Base-by-base conservation (phyloP, 768 basidiomycete genomes). In the Naganishia antarctica region DNA sequence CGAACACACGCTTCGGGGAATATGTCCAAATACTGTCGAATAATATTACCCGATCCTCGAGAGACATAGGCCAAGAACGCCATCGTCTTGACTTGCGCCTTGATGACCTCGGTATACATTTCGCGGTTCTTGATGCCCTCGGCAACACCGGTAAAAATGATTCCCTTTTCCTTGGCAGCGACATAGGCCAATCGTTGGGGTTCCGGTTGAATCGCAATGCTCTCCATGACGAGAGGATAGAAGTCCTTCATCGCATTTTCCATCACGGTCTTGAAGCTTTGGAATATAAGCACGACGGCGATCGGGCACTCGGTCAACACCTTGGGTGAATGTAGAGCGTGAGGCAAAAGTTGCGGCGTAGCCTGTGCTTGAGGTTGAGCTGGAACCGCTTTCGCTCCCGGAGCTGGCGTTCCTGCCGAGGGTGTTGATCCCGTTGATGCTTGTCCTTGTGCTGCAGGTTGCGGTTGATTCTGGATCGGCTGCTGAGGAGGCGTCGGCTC, bases 31-130 rank as follows among this genome's bases (percentile, higher is more conserved):
- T 91, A 89, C 2, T 84, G 80, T 44, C 88, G 85, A 62, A 86
- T 83, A 51, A 86, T 84, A 41, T 83, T 82, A n/a, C 78, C 78
- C 48, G 81, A 79, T 72, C 86, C 81, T 57, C 93, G 84, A 69
- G 93, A 84, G 23, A 93, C 85, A 80, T 91, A 96, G 1, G 91
- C 90, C 43, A 97, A 81, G 73, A 90, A 93, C 1, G 91, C 93
- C 70, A 97, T 83, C 76, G 91, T 87, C 91, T 94, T 97, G 74
- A 93, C 88, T 75, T 98, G 93, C 0, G 89, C 87, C 59, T 84
- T 84, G 67, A 91, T 84, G 63, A 93, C 86, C 73, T 96, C 93
- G 15, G 83, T 81, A 75, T 91, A 97, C 12, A 87, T 81, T 40
- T 78, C 76, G 13, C 83, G 73, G 73, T 94, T 93, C 72, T 82